These are phyloP conservation scores for Geotrichum europaeum DNA, from an alignment of 1,139 yeast species.

Conservation along the genomic window DNA sequence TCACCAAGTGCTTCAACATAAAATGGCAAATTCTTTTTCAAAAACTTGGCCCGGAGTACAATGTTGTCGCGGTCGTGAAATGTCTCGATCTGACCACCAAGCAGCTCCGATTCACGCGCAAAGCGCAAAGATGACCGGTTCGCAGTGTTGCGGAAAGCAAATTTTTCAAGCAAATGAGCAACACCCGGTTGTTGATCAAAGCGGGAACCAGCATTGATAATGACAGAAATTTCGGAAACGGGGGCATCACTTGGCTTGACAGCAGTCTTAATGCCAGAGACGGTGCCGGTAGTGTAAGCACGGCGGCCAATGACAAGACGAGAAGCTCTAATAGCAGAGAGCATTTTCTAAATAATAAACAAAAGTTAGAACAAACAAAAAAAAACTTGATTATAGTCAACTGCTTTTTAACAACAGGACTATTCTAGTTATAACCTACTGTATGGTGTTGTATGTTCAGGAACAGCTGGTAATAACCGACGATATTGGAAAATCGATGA, in stretches of 20 bases:
- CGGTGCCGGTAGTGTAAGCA: slow-evolving; percentile 30
- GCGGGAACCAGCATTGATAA: slow-evolving; percentile 84
- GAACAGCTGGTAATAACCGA: not conserved
- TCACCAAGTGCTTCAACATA: slow-evolving; percentile 82
- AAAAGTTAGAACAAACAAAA: not conserved
- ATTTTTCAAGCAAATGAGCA: slow-evolving; percentile 79
- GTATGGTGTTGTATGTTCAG: not conserved
- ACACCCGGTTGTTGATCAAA: slow-evolving; percentile 66
- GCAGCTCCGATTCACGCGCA: slow-evolving; percentile 88
- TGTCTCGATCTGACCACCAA: slow-evolving; percentile 76
- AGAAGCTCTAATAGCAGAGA: slow-evolving; percentile 11
- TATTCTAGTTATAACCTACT: not conserved
- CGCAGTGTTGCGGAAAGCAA: slow-evolving; percentile 74
- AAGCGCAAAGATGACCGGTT: slow-evolving; percentile 85
- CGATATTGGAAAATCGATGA: not conserved
- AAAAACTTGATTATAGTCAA: not conserved
- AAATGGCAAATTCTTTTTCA: slow-evolving; percentile 84
- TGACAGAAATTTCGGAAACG: slow-evolving; percentile 71
- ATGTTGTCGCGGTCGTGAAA: slow-evolving; percentile 77
- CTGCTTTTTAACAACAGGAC: not conserved
- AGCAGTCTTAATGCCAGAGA: slow-evolving; percentile 39
- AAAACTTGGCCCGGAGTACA: slow-evolving; percentile 70
- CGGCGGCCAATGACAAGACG: slow-evolving; percentile 21
- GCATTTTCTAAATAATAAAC: slow-evolving; percentile 5
- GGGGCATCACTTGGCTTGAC: slow-evolving; percentile 44